Base-by-base conservation (phyloP, 1,284 basidiomycete genomes). In the Boletus semigastroideus region DNA sequence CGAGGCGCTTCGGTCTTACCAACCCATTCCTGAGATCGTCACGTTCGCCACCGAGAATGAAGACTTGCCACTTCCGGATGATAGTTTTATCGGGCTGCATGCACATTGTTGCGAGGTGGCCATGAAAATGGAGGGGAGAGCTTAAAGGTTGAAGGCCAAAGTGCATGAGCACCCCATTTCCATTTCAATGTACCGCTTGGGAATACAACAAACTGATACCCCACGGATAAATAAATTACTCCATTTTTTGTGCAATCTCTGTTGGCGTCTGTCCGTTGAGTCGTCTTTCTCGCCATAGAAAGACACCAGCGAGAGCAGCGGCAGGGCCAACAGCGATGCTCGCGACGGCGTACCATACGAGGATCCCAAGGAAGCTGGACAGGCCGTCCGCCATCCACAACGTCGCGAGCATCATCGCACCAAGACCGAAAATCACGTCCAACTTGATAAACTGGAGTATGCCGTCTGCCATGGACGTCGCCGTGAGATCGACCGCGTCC, bases 391-490 rank as follows among this genome's bases (percentile, higher is more conserved):
- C 69, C 50, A 77, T 75, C 77, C 78, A 81, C 9, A 79, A 55
- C 2, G 73, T 67, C 3, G 67, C 72, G 1, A 78, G 46, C 17
- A 73, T 53, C 14, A 68, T 63, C 4, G 76, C 67, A 17, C 55
- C 55, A 22, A 71, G 60, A 1, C 66, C 67, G 22, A 79, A 66
- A 8, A 65, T 48, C 9, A 61, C 47, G 51, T 81, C 76, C 77
- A 77, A 81, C 53, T 77, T 73, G 40, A 80, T 60, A 40, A 79
- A 70, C 44, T 74, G 61, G 19, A 71, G 57, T 5, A 67, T 63
- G 42, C 65, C 67, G 16, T 59, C 56, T 27, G 57, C 44, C 46
- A 69, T 39, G 33, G 62, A 62, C 11, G 53, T 45, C 12, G n/a
- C 36, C 8, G 20, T 43, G 3, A 57, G 61, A 38, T 62, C 57